These are phyloP conservation scores for Fusarium poae DNA, from an alignment of 2,329 filamentous ascomycete genomes.

Conservation along the genomic window DNA sequence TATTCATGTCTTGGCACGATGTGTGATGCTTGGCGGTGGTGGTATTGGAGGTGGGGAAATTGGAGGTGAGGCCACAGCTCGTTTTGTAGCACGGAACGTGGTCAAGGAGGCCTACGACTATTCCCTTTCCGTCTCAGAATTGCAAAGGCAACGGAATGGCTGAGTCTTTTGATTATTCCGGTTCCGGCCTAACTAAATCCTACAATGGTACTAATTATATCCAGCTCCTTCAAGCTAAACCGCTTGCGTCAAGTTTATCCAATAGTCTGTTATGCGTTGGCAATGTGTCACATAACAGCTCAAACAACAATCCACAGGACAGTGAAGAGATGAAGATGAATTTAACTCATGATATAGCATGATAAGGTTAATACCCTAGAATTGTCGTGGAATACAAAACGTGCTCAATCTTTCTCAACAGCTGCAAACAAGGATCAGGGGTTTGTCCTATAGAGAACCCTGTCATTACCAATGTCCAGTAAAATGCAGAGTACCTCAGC, in stretches of 20 bases:
- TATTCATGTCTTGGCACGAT: neutral
- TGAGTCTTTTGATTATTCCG: neutral
- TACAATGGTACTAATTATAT: neutral
- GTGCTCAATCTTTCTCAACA: neutral
- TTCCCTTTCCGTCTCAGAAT: neutral
- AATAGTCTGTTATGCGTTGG: no score
- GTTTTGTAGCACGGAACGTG: neutral
- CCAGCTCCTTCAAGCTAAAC: neutral
- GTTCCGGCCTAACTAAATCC: neutral
- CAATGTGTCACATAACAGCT: no score
- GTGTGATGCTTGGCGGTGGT: neutral
- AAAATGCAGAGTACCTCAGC: no score
- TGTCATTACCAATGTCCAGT: neutral
- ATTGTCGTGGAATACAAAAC: neutral
- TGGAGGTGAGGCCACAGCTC: neutral
- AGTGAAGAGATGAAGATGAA: no score
- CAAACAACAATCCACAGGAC: no score
- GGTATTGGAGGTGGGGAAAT: neutral
- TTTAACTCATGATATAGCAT: no score
- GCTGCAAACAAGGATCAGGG: neutral
- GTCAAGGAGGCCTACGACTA: neutral
- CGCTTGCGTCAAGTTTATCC: no score
- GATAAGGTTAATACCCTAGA: neutral
- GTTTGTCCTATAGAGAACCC: neutral
- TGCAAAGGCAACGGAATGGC: neutral